phyloP scores from a whole-genome alignment of 1,139 yeast genomes.

The Lodderomyces oxycetoniae region DNA sequence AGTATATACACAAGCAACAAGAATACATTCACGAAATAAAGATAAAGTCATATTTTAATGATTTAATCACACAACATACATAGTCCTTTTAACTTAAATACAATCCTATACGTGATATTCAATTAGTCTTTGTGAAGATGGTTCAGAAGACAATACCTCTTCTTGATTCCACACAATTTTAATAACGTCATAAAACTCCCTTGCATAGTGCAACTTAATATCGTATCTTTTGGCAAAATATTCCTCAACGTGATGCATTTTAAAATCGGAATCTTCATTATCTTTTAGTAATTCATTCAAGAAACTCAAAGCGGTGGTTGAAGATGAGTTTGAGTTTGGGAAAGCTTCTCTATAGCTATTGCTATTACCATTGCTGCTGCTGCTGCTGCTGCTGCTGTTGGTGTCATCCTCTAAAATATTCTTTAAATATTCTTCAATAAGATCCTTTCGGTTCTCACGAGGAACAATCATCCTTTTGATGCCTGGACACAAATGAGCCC shows the following conservation, averaged over 20 bases:
- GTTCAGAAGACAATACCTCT: constrained; percentile 30
- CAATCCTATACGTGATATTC: constrained; percentile 39
- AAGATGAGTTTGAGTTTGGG: too few species aligned
- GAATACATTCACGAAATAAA: too few species aligned
- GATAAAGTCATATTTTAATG: too few species aligned
- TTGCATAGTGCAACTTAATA: constrained; percentile 58
- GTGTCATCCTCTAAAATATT: constrained; percentile 13
- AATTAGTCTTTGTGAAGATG: constrained; percentile 25
- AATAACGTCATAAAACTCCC: constrained; percentile 75
- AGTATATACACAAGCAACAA: too few species aligned
- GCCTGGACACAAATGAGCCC: constrained; percentile 66
- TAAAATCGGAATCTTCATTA: constrained; percentile 27
- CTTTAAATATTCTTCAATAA: constrained; percentile 53
- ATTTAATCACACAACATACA: too few species aligned
- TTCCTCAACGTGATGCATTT: constrained; percentile 41
- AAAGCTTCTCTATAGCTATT: too few species aligned
- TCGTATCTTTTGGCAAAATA: constrained; percentile 49
- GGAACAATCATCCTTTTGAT: constrained; percentile 64
- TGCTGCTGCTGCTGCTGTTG: neutral
- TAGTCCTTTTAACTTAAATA: too few species aligned
- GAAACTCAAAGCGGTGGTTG: constrained; percentile 11
- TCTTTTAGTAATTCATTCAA: constrained; percentile 37
- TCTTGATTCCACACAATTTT: constrained; percentile 60
- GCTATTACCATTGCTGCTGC: neutral
- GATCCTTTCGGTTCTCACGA: constrained; percentile 62